Conservation (phyloP, 257 asterid genomes). For the Przewalskia tangutica region DNA sequence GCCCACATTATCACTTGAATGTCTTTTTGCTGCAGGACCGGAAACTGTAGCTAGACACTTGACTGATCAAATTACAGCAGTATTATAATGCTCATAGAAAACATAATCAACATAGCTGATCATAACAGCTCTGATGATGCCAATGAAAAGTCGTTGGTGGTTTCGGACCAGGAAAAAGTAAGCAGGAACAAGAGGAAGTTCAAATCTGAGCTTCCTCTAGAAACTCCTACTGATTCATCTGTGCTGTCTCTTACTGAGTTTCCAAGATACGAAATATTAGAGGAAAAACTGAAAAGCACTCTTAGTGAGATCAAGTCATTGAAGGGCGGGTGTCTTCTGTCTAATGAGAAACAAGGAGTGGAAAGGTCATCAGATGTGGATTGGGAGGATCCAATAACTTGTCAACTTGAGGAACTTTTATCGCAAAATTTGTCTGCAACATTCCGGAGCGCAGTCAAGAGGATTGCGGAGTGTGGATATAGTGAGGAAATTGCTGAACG, state of each 20-base stretch:
- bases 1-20: background rate
- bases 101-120: slow-evolving; percentile 26
- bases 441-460: slow-evolving; percentile 44
- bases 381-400: slow-evolving; percentile 52
- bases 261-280: slow-evolving; percentile 46
- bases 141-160: slow-evolving; percentile 14
- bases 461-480: slow-evolving; percentile 48
- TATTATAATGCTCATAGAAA: background rate
- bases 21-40: background rate
- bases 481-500: slow-evolving; percentile 46
- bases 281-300: slow-evolving; percentile 23
- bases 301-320: slow-evolving; percentile 24
- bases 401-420: slow-evolving; percentile 50
- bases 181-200: slow-evolving; percentile 60
- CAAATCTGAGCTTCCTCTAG: slow-evolving; percentile 34
- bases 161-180: slow-evolving; percentile 26
- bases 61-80: background rate
- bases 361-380: slow-evolving; percentile 25
- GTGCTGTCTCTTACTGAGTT: slow-evolving; percentile 36
- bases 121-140: slow-evolving; percentile 15
- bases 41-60: background rate
- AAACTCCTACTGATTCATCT: slow-evolving; percentile 19
- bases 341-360: slow-evolving; percentile 13
- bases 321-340: slow-evolving; percentile 16
- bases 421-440: slow-evolving; percentile 23